Evolutionary conservation across 2,329 filamentous ascomycete species (phyloP).

Genomic region (Pyricularia pennisetigena): DNA sequence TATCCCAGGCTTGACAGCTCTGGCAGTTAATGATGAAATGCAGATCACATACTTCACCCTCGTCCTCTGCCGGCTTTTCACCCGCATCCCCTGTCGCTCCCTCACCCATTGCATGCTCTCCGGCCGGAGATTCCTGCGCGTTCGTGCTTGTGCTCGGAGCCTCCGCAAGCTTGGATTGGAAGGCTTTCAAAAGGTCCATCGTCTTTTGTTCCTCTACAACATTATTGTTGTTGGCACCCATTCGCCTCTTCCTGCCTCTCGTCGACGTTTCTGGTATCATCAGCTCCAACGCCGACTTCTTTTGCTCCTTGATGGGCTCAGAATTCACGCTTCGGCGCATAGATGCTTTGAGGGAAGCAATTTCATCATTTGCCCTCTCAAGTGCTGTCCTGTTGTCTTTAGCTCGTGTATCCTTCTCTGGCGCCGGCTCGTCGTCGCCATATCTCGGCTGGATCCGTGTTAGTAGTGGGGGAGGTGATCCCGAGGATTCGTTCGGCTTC

Average conservation of each 20-base stretch:
- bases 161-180: constrained; percentile 60
- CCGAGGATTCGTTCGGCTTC: background rate
- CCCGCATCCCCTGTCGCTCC: constrained; percentile 4
- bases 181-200: constrained; percentile 65
- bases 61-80: constrained; percentile 22
- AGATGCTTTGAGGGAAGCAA: constrained; percentile 69
- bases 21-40: constrained; percentile 96
- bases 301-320: constrained; percentile 43
- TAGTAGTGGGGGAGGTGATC: background rate
- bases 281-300: constrained; percentile 58
- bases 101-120: background rate
- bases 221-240: constrained; percentile 40
- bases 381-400: constrained; percentile 37
- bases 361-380: constrained; percentile 68
- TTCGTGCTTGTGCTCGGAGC: background rate
- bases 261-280: constrained; percentile 67
- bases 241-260: constrained; percentile 59
- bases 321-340: constrained; percentile 58
- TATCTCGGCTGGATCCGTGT: constrained; percentile 3
- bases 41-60: constrained; percentile 74
- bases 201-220: constrained; percentile 52
- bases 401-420: constrained; percentile 16
- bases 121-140: background rate
- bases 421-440: constrained; percentile 21
- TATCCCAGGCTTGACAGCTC: constrained; percentile 80